Evolutionary conservation across 1,284 basidiomycete species (phyloP), one percentile per base, ranked within the genome.

Genomic region (Moesziomyces sp.): DNA sequence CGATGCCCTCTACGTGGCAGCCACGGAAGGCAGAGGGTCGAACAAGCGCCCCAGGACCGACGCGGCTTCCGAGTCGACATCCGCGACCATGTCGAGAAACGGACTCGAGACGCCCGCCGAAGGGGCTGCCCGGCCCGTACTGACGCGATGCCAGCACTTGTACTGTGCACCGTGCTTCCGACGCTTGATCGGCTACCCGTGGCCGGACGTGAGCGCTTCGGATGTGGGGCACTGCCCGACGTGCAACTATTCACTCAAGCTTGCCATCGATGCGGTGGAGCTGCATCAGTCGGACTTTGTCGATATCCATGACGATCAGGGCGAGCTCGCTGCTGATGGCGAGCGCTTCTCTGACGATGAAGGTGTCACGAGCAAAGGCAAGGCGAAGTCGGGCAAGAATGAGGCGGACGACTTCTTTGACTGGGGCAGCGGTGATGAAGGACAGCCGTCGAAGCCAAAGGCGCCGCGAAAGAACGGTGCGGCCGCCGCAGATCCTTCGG

Each of bases 81-180:
- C 69, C 3, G 53, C 50, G 18, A 42, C 35, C 16, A 48, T 48
- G 19, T 61, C 61, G 10, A 44, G 53, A 23, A 52, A 58, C 18
- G 63, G 63, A 10, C 16, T 63, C 19, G 55, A 58, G 47, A 74
- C 45, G 79, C 85, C 53, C 11, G 48, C 28, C 18, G 66, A 52
- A 18, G 45, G 49, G 7, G 40, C 28, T 9, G 30, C 50, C 3
- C 63, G 60, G 35, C 78, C 82, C 7, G 77, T 84, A 13, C 67
- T 99, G 78, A 97, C 97, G 8, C 89, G 91, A 60, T 99, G 97
- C 85, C 92, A 94, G 80, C 97, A 99, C 84, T 87, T 98, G 33
- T 95, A 93, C 84, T 87, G 80, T 79, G 84, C 84, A 13, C 16
- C 40, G 5, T 81, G 80, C 69, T 78, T 77, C 65, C 88, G 43